phyloP scores from a whole-genome alignment of 352 stramenopile species.

The Pythium vanterpoolii region DNA sequence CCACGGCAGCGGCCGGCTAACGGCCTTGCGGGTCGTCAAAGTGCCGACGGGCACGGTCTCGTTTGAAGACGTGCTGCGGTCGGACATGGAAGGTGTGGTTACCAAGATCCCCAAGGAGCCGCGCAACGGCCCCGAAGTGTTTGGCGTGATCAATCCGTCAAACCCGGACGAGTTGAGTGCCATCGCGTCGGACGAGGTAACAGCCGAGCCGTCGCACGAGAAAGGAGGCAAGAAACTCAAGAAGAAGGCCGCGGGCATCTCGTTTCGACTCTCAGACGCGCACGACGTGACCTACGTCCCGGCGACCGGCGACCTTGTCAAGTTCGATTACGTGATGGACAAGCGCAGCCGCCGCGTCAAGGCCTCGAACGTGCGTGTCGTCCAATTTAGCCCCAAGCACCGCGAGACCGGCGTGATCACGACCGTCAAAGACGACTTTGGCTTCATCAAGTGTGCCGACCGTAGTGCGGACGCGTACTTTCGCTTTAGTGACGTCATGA shows the following conservation, averaged over 20 bases:
- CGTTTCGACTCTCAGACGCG: slow-evolving; percentile 58
- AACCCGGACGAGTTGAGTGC: slow-evolving; percentile 8
- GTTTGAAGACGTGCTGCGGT: slow-evolving; percentile 58
- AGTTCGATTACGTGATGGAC: slow-evolving; percentile 71
- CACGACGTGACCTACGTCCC: slow-evolving; percentile 67
- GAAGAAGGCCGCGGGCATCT: slow-evolving; percentile 38
- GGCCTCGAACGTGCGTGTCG: slow-evolving; percentile 57
- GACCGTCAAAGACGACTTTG: slow-evolving; percentile 75
- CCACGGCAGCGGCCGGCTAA: slow-evolving; percentile 31
- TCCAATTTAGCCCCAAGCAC: slow-evolving; percentile 61
- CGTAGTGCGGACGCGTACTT: slow-evolving; percentile 72
- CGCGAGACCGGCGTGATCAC: slow-evolving; percentile 66
- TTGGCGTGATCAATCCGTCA: slow-evolving; percentile 46
- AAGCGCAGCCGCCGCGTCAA: slow-evolving; percentile 57
- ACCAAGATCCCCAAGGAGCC: slow-evolving; percentile 64
- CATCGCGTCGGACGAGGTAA: neutral
- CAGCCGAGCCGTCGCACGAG: slow-evolving; percentile 21
- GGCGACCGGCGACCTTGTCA: slow-evolving; percentile 50
- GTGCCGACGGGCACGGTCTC: slow-evolving; percentile 49
- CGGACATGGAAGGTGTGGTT: slow-evolving; percentile 58
- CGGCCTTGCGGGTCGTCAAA: slow-evolving; percentile 66
- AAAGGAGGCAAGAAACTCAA: slow-evolving; percentile 27
- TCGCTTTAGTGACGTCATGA: slow-evolving; percentile 75
- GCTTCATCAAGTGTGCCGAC: slow-evolving; percentile 80
- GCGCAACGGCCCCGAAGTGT: slow-evolving; percentile 52